Percentiles rank a stretch among this genome's conserved stretches.
Evolutionary conservation across 2,329 filamentous ascomycete genomes (phyloP).

Genomic region (Pestalotiopsis sp.): DNA sequence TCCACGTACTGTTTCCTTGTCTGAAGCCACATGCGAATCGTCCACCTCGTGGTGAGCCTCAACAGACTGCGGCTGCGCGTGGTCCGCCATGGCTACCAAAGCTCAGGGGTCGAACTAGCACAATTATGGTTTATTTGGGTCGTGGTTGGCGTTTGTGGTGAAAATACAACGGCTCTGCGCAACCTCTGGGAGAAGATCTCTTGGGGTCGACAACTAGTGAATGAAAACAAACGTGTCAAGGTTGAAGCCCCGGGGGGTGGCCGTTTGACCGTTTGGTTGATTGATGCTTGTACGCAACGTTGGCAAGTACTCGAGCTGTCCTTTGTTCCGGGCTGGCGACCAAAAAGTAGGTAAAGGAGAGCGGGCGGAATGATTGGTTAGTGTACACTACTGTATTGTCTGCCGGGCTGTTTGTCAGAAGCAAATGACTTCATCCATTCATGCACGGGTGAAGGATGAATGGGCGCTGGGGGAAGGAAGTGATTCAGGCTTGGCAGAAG

Average conservation of each 20-base stretch:
- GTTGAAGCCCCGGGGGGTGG: background rate
- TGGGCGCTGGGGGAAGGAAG: background rate
- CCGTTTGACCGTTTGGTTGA: background rate
- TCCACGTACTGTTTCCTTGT: conserved; percentile 41
- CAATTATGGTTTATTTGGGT: background rate
- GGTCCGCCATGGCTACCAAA: conserved; percentile 28
- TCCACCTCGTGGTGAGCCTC: conserved; percentile 24
- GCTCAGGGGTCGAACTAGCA: background rate
- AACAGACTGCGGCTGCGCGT: conserved; percentile 29
- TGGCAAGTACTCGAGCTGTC: background rate
- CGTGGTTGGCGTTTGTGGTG: background rate
- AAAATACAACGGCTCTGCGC: background rate
- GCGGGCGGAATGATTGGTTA: background rate
- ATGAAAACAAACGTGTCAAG: background rate
- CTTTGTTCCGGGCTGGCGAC: conserved; percentile 2
- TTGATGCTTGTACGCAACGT: background rate
- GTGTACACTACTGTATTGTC: background rate
- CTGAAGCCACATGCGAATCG: conserved; percentile 35
- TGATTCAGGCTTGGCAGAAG: background rate
- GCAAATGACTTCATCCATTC: conserved; percentile 7
- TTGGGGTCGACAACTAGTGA: background rate
- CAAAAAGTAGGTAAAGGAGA: background rate
- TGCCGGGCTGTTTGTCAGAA: background rate
- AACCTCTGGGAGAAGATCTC: background rate
- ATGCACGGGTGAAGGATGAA: background rate